A percentile compares a stretch with the other conserved stretches of the same genome.
These are phyloP conservation scores for Fusarium mundagurra DNA, from an alignment of 2,329 filamentous ascomycete species.

Conservation along the genomic window DNA sequence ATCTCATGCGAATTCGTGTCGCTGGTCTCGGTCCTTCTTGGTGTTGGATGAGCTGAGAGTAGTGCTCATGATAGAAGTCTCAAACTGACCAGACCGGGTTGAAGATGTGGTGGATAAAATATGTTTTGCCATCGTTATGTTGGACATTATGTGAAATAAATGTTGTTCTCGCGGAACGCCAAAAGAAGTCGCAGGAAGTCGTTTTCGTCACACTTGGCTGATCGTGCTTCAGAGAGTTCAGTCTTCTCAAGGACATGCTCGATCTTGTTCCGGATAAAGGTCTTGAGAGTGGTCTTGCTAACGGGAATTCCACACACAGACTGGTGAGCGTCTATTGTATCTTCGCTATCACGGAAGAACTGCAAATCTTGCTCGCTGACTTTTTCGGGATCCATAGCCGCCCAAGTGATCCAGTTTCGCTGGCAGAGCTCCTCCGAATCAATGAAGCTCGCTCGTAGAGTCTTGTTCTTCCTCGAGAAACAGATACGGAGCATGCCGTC, in stretches of 20 bases:
- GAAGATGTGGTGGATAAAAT: neutral
- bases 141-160: conserved; percentile 4
- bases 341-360: conserved; percentile 3
- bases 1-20: neutral
- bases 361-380: conserved; percentile 11
- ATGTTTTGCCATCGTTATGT: neutral
- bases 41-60: neutral
- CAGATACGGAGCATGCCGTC: neutral
- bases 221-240: conserved; percentile 9
- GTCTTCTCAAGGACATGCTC: conserved; percentile 5
- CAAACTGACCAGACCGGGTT: neutral
- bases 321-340: conserved; percentile 12
- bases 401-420: neutral
- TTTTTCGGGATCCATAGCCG: neutral
- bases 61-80: neutral
- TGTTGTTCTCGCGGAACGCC: conserved; percentile 12
- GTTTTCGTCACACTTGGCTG: conserved; percentile 12
- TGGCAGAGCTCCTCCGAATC: neutral
- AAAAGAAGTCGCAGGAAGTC: conserved; percentile 13
- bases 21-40: neutral
- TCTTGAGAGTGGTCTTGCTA: conserved; percentile 11
- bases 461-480: neutral
- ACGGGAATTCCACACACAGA: conserved; percentile 5
- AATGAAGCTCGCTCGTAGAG: neutral
- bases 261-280: conserved; percentile 12